Evolutionary conservation across 2,329 filamentous ascomycete genomes (phyloP), one percentile per base, ranked within the genome.

Genomic region (Rhexocercosporidium sp.): DNA sequence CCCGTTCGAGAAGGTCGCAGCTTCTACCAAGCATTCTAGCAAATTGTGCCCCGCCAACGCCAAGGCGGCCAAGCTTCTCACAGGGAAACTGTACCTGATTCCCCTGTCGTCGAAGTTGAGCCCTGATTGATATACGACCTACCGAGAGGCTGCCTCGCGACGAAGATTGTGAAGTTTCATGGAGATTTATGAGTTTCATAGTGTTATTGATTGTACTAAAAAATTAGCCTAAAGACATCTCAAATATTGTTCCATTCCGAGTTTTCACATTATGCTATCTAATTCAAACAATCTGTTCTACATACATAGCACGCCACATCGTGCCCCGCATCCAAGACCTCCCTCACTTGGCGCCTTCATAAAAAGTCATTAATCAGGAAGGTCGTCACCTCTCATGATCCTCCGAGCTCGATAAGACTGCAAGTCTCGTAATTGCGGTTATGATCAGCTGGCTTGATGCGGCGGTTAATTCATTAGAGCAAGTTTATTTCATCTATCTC

Each of bases 261-360:
- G n/a, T n/a, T 16, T 51, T 25, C 16, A 18, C 11, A n/a, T n/a
- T 18, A 20, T 2, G 14, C 14, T 53, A 27, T 53, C 49, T 29
- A 22, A 54, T 20, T 29, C 34, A 34, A 9, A 29, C 49, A 25
- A 25, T 25, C 18, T 20, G 18, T 14, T 20, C 37, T 25, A 39
- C 22, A 16, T 27, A 27, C 9, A 8, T 27, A 11, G 46, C n/a
- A 44, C 56, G 39, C 20, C 31, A 39, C 31, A 16, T 41, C 29
- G 29, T 57, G 61, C 61, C 51, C 61, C 61, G 61, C 61, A 56
- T 57, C 61, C 61, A 64, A 64, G 61, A 64, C 61, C 47, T 47
- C 8, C 18, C 18, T n/a, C 22, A 41, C 61, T 64, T 64, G 61
- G 61, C 61, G 47, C 11, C 11, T 20, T 51, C 46, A 39, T 47